These are phyloP conservation scores for Eucalyptus albens DNA, from an alignment of 345 rosid species.

Conservation along the genomic window DNA sequence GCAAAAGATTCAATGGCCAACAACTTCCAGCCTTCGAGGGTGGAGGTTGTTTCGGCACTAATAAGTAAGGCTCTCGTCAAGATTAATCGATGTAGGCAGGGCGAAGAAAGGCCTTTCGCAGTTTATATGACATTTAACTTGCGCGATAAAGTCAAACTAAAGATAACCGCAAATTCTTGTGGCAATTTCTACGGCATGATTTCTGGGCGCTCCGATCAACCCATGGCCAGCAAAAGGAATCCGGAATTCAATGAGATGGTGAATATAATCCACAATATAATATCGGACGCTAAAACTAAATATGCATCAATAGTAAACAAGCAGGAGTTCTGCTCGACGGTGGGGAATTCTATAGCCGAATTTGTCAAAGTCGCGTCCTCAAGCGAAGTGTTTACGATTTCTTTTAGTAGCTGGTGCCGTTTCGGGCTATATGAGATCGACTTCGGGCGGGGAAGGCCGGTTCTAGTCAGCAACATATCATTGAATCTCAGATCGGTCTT, in stretches of 20 bases:
- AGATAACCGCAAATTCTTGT: neutral
- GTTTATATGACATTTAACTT: neutral
- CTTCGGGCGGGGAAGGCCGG: slow-evolving; percentile 46
- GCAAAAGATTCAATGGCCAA: neutral
- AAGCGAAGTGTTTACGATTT: neutral
- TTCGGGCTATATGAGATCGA: slow-evolving; percentile 27
- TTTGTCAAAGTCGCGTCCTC: neutral
- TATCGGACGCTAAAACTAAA: neutral
- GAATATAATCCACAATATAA: neutral
- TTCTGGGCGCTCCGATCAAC: neutral
- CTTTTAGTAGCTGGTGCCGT: slow-evolving; percentile 16
- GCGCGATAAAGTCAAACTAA: neutral
- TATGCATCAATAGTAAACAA: neutral
- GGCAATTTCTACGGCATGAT: neutral
- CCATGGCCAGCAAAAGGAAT: neutral
- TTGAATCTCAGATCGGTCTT: slow-evolving; percentile 6
- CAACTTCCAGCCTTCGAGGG: neutral
- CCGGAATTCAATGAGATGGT: neutral
- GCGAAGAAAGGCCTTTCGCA: neutral
- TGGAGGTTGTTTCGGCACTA: neutral
- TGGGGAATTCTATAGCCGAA: neutral
- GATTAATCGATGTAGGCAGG: neutral
- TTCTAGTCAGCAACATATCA: slow-evolving; percentile 18
- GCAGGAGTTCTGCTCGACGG: neutral
- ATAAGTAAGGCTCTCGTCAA: neutral